Evolutionary conservation across 768 basidiomycete species (phyloP).

Genomic region (Leucosporidium yakuticum): DNA sequence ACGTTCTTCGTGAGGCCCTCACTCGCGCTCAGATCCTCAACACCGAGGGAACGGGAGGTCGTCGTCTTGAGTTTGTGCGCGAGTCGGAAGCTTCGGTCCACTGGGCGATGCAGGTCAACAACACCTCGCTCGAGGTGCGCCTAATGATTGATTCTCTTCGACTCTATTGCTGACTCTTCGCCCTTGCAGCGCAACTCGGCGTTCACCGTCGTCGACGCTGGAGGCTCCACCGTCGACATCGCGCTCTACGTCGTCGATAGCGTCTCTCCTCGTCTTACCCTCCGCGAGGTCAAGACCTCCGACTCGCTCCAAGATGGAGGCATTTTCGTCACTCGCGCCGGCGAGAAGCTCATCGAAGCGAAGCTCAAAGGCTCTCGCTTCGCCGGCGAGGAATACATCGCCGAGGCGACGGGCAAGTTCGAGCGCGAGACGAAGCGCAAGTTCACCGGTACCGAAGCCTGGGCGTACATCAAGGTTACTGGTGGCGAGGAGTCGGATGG

Average conservation of each 20-base stretch:
- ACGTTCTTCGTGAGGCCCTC: neutral
- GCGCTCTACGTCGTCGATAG: neutral
- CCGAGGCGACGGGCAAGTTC: neutral
- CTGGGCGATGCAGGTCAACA: neutral
- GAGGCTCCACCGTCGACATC: constrained; percentile 6
- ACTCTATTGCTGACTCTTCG: neutral
- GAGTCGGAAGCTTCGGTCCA: neutral
- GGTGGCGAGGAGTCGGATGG: neutral
- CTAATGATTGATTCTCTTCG: neutral
- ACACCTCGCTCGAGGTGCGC: neutral
- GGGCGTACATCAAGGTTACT: neutral
- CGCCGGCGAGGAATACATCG: neutral
- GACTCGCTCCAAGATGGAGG: neutral
- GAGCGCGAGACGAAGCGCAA: neutral
- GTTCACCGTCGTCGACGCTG: neutral
- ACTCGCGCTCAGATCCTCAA: neutral
- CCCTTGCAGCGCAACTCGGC: neutral
- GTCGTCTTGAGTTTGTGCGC: neutral
- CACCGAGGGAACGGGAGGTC: neutral
- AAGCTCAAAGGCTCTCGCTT: neutral
- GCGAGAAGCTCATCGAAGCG: neutral
- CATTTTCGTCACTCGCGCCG: constrained; percentile 3
- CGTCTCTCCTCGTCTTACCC: neutral
- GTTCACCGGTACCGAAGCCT: neutral
- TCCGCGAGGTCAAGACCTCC: constrained; percentile 4